Evolutionary conservation across 306 rosid species (phyloP).

Genomic region (Senna tora): DNA sequence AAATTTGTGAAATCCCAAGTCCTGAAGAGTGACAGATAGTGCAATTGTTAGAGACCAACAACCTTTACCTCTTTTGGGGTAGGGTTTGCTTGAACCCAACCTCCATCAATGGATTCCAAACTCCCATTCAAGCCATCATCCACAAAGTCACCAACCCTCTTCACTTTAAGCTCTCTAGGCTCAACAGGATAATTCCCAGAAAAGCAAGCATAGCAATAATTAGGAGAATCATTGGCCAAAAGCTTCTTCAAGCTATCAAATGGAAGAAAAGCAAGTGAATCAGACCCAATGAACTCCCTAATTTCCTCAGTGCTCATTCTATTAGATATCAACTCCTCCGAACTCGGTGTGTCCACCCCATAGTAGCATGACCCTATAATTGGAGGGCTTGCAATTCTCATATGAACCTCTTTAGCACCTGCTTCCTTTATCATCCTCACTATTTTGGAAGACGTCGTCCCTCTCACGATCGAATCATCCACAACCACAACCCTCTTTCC

Average conservation of each 20-base stretch:
- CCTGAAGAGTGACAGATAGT: slow-evolving; percentile 43
- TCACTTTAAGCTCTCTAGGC: slow-evolving; percentile 59
- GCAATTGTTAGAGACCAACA: slow-evolving; percentile 16
- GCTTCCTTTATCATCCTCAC: slow-evolving; percentile 79
- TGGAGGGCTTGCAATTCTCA: slow-evolving; percentile 90
- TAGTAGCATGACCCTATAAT: slow-evolving; percentile 80
- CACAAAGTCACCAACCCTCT: slow-evolving; percentile 67
- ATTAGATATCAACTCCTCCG: slow-evolving; percentile 79
- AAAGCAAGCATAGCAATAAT: slow-evolving; percentile 78
- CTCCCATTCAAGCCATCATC: slow-evolving; percentile 67
- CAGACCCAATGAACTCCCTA: slow-evolving; percentile 69
- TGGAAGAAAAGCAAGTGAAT: slow-evolving; percentile 85
- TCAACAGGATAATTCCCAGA: slow-evolving; percentile 80
- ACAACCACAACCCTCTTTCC: slow-evolving; percentile 95
- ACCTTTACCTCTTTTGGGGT: slow-evolving; percentile 34
- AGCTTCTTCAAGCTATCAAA: slow-evolving; percentile 51
- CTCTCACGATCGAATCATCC: slow-evolving; percentile 90
- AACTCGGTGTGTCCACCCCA: slow-evolving; percentile 86
- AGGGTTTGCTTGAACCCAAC: slow-evolving; percentile 58
- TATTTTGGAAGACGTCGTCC: slow-evolving; percentile 84
- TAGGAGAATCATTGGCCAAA: slow-evolving; percentile 53
- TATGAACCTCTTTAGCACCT: slow-evolving; percentile 88
- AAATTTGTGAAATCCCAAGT: slow-evolving; percentile 9
- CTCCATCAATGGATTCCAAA: slow-evolving; percentile 64
- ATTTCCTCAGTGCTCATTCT: slow-evolving; percentile 75